Evolutionary conservation across 73 alveolate genomes (phyloP).

Genomic region (Breviolum minutum): DNA sequence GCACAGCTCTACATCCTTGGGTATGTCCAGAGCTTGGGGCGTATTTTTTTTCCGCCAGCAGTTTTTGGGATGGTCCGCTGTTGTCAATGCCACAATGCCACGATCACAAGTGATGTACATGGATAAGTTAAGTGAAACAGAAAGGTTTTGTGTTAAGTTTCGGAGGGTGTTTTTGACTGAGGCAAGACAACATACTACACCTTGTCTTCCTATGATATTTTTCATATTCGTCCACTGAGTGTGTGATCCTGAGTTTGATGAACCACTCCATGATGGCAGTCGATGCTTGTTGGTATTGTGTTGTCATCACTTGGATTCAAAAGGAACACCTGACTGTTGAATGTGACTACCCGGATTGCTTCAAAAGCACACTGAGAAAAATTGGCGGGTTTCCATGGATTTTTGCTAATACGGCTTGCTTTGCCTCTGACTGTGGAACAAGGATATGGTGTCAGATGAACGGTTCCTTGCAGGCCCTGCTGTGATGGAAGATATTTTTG

Average conservation of each 20-base stretch:
- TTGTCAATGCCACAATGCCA: background rate
- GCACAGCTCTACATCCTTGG: constrained; percentile 78
- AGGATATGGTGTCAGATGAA: constrained; percentile 81
- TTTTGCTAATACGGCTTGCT: background rate
- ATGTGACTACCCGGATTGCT: background rate
- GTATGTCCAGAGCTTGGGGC: background rate
- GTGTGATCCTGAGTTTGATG: background rate
- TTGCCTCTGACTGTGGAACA: background rate
- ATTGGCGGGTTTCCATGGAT: too few species aligned
- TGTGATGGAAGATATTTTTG: constrained; percentile 40
- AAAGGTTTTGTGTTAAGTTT: too few species aligned
- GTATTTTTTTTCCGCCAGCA: background rate
- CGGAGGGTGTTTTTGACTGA: background rate
- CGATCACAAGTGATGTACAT: too few species aligned
- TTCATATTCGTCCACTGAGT: constrained; percentile 81
- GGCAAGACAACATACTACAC: constrained; percentile 47
- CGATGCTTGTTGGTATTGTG: too few species aligned
- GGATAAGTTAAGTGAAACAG: too few species aligned
- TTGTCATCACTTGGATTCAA: too few species aligned
- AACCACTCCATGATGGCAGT: too few species aligned
- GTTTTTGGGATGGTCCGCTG: background rate
- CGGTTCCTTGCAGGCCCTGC: constrained; percentile 76
- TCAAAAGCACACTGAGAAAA: background rate
- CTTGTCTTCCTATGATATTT: constrained; percentile 52
- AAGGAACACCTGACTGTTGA: too few species aligned